phyloP scores from a whole-genome alignment of 306 rosid genomes.

The Lagenaria siceraria region DNA sequence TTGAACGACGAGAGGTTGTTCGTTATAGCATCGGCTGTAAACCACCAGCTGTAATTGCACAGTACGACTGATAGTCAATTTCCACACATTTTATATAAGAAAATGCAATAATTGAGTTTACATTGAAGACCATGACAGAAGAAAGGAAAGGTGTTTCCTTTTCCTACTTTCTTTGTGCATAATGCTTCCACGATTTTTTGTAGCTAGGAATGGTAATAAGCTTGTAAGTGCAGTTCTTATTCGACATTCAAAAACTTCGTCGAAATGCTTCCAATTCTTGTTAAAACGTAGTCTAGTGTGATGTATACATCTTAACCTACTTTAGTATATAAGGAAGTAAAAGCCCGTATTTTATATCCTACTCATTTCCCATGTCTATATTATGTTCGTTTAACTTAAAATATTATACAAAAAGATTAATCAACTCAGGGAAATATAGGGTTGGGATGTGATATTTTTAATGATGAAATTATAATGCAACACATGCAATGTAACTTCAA shows the following conservation, averaged over 20 bases:
- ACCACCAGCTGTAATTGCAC: slow-evolving; percentile 62
- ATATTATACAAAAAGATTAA: not conserved
- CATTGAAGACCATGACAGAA: not conserved
- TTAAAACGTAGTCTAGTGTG: not conserved
- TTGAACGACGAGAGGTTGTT: slow-evolving; percentile 82
- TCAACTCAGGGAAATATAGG: not conserved
- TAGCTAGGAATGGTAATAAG: not conserved
- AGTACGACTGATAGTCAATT: not conserved
- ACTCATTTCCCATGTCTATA: not conserved
- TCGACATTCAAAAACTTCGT: not conserved
- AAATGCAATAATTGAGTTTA: not conserved
- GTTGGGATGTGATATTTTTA: not conserved
- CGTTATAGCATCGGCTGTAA: slow-evolving; percentile 59
- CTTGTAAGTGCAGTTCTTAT: not conserved
- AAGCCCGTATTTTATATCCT: not conserved
- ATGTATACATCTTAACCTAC: not conserved
- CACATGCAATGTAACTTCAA: not conserved
- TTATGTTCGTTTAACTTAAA: not conserved
- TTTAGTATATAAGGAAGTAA: not conserved
- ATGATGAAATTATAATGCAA: not conserved
- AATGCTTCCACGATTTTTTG: not conserved
- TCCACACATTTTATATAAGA: not conserved
- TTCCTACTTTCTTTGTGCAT: not conserved
- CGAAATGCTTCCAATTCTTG: not conserved
- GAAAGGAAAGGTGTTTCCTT: not conserved